Conservation (phyloP, 495 filamentous ascomycete species). For the Bathelium albidoporum region DNA sequence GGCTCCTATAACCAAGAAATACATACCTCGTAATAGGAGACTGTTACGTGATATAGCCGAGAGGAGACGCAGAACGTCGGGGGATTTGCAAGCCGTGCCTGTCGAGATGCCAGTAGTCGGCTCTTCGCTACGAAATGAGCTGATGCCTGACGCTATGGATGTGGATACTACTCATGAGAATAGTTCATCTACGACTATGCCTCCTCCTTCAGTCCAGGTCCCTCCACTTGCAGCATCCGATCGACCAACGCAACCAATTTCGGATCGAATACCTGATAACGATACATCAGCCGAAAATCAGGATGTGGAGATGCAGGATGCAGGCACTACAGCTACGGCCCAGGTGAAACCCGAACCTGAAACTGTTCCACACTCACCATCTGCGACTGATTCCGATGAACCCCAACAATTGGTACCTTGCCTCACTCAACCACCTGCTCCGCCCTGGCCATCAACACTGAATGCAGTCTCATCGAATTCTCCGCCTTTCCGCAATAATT, state of each 20-base stretch:
- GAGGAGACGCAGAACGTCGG: not conserved
- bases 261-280: not conserved
- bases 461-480: not conserved
- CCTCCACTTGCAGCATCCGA: not conserved
- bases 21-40: not conserved
- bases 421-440: slow-evolving; percentile 21
- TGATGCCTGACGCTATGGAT: not conserved
- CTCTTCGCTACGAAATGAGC: not conserved
- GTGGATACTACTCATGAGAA: not conserved
- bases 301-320: slow-evolving; percentile 28
- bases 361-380: not conserved
- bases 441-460: slow-evolving; percentile 15
- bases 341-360: slow-evolving; percentile 12
- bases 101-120: not conserved
- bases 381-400: not conserved
- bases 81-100: not conserved
- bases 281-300: slow-evolving; percentile 1
- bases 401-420: slow-evolving; percentile 11
- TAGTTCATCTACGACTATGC: not conserved
- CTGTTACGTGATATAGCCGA: not conserved
- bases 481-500: slow-evolving; percentile 4
- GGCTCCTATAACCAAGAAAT: not conserved
- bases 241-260: not conserved
- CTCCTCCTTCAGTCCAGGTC: not conserved
- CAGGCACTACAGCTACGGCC: slow-evolving; percentile 1